Evolutionary conservation across 202 grass and related monocot genomes (phyloP).

Genomic region (Dendrocalamus latiflorus): DNA sequence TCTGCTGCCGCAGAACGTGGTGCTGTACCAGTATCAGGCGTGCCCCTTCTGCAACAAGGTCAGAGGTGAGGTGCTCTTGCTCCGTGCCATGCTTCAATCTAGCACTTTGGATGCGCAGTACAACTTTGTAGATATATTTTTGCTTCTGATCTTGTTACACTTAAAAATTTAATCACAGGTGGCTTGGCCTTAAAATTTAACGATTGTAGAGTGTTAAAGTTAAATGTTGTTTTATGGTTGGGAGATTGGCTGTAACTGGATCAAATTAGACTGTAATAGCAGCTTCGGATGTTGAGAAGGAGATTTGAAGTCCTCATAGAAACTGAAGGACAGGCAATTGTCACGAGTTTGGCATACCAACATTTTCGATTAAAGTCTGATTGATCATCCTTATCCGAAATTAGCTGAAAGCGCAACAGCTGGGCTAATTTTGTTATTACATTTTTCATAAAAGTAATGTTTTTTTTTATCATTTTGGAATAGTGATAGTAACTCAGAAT

Average conservation of each 20-base stretch:
- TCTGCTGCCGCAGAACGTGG: constrained; percentile 65
- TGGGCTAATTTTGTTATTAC: not conserved
- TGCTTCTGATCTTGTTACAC: not conserved
- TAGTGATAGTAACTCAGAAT: not conserved
- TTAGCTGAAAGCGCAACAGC: not conserved
- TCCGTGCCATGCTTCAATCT: not conserved
- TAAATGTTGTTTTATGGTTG: not conserved
- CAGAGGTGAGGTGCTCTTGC: constrained; percentile 51
- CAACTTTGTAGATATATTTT: not conserved
- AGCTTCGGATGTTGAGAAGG: not conserved
- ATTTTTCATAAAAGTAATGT: not conserved
- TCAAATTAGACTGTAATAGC: not conserved
- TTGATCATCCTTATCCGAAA: not conserved
- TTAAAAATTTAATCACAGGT: not conserved
- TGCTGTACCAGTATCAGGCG: constrained; percentile 91
- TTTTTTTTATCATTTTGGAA: not conserved
- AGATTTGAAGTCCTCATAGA: not conserved
- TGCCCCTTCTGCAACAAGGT: no score
- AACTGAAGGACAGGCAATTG: no score
- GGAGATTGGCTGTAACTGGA: not conserved
- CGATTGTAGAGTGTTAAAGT: not conserved
- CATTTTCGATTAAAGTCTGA: not conserved
- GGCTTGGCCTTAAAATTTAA: not conserved
- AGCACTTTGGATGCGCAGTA: not conserved
- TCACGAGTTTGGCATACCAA: not conserved